Evolutionary conservation across 2,329 filamentous ascomycete species (phyloP), one percentile per base, ranked within the genome.

Genomic region (Sclerotinia trifoliorum): DNA sequence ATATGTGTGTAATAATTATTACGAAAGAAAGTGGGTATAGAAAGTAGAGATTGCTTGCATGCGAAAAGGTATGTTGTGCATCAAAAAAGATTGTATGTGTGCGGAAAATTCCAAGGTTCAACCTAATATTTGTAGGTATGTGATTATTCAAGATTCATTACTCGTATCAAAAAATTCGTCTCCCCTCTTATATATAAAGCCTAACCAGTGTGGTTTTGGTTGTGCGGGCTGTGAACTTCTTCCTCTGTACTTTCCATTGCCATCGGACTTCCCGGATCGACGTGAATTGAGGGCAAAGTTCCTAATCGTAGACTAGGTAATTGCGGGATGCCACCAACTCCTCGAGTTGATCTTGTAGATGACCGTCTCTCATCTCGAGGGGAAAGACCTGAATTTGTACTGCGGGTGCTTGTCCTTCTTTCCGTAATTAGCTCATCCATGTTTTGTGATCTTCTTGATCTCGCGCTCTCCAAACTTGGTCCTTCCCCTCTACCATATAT

Each of bases 251-350:
- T 15, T 46, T 56, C 35, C 39, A 46, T 32, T 17, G 65, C 26
- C 57, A 32, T 54, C 2, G 75, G 76, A 63, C 74, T 76, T 49
- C 67, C 73, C n/a, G 73, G 71, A 66, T 88, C 83, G 60, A 88
- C 83, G 35, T 87, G 82, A 74, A 89, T 89, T 71, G 83, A 82
- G 3, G 86, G 86, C 35, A 88, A 76, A 39, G 75, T 75, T 24
- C 77, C 74, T 44, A 88, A 78, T 60, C 81, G 80, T 71, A 88
- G 73, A 72, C 83, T 86, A 2, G 86, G 85, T 60, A 88, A 77
- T 70, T 82, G 84, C 0, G 83, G 83, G 8, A 78, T 73, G 1
- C 78, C 80, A 24, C 79, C 79, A 5, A 80, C 78, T 6, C 80
- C 79, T 51, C 79, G 79, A 5, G 67, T 70, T 17, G 66, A 70